Percentiles rank a stretch among this genome's conserved stretches.
Conservation (phyloP, 345 rosid genomes). For the Moricandia moricandioides region DNA sequence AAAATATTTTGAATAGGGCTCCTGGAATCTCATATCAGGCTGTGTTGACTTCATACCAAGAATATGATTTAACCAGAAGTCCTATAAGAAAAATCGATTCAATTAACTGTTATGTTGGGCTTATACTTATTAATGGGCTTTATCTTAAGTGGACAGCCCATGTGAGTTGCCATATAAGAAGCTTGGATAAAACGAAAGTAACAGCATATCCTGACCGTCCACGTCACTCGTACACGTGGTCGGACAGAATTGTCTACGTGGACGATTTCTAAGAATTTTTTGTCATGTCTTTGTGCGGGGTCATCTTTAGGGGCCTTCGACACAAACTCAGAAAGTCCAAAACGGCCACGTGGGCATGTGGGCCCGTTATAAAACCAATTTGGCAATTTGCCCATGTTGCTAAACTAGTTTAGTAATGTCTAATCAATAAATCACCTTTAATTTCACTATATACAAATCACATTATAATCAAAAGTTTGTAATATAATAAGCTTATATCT, state of each 20-base stretch:
- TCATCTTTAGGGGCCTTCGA: conserved; percentile 14
- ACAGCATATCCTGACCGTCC: background rate
- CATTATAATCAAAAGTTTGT: background rate
- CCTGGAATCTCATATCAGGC: too few species aligned
- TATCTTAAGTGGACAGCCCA: background rate
- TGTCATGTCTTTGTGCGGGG: conserved; percentile 21
- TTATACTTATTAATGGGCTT: background rate
- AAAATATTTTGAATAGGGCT: too few species aligned
- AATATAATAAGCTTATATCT: background rate
- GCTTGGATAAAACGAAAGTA: background rate
- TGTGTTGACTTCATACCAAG: too few species aligned
- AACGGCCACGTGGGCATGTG: conserved; percentile 27
- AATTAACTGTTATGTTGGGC: conserved; percentile 3
- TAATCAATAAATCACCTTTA: conserved; percentile 11
- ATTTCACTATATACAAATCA: background rate
- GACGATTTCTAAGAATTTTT: background rate
- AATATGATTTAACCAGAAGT: too few species aligned
- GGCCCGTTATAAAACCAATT: conserved; percentile 32
- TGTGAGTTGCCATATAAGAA: background rate
- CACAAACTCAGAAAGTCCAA: conserved; percentile 38
- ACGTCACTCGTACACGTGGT: conserved; percentile 19
- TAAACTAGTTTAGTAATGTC: background rate
- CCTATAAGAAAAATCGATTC: background rate
- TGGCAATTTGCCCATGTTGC: conserved; percentile 36
- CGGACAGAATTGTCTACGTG: background rate